Evolutionary conservation across 1,139 yeast genomes (phyloP).

Genomic region (Pichia sp.): DNA sequence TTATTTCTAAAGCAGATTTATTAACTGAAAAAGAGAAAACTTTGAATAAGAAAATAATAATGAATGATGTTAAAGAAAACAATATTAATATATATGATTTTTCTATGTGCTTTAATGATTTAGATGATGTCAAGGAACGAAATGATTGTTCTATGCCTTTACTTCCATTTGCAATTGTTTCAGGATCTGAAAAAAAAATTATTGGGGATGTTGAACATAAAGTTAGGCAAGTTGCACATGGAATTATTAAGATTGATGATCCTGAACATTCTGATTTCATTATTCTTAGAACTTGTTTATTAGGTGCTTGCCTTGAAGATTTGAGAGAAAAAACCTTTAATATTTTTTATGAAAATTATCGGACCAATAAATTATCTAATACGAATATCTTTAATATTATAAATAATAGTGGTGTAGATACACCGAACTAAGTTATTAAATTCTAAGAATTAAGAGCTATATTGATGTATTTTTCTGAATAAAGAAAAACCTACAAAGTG

Average conservation of each 20-base stretch:
- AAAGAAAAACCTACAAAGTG: too few species aligned
- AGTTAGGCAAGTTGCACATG: conserved; percentile 80
- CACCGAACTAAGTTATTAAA: background rate
- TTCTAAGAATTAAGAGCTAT: background rate
- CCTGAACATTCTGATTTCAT: conserved; percentile 90
- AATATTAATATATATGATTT: conserved; percentile 80
- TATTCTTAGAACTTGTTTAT: conserved; percentile 81
- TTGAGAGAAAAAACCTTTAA: conserved; percentile 85
- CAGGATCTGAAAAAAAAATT: conserved; percentile 69
- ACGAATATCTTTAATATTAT: conserved; percentile 7
- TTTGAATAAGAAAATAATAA: conserved; percentile 64
- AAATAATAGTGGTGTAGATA: background rate
- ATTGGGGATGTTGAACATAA: conserved; percentile 53
- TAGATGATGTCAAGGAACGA: conserved; percentile 15
- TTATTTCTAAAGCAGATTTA: conserved; percentile 88
- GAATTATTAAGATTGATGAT: conserved; percentile 82
- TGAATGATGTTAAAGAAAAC: conserved; percentile 64
- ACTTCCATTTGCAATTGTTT: conserved; percentile 91
- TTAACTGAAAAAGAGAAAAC: conserved; percentile 73
- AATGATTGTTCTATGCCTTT: conserved; percentile 28
- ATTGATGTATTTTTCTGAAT: too few species aligned
- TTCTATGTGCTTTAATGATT: conserved; percentile 42
- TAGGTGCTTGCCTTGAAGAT: conserved; percentile 92
- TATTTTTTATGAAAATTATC: conserved; percentile 76
- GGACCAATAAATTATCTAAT: conserved; percentile 48